Evolutionary conservation across 306 rosid species (phyloP).

Genomic region (Arachis hypogaea): DNA sequence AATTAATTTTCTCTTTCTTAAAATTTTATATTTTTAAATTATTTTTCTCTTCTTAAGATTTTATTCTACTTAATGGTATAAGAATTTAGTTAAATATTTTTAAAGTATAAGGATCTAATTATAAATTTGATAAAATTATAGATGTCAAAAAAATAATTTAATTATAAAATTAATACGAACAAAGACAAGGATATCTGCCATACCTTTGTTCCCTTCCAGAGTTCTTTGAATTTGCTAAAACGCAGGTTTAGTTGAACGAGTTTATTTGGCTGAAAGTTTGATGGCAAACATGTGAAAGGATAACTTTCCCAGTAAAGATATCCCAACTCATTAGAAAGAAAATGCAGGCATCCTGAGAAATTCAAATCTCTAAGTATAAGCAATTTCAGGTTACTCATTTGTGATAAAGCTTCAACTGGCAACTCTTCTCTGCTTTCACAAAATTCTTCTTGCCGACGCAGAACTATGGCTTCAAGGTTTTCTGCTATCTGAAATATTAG

Average conservation of each 20-base stretch:
- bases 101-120: too few species aligned
- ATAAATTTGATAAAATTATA: too few species aligned
- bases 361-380: background rate
- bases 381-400: slow-evolving; percentile 26
- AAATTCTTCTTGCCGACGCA: rapidly evolving
- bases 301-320: background rate
- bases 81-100: too few species aligned
- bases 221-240: background rate
- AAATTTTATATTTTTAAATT: too few species aligned
- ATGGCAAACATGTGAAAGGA: slow-evolving; percentile 28
- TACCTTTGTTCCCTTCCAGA: slow-evolving; percentile 38
- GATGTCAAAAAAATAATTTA: too few species aligned
- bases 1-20: too few species aligned
- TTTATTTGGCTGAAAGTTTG: background rate
- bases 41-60: too few species aligned
- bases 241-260: slow-evolving; percentile 21
- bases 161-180: too few species aligned
- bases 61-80: too few species aligned
- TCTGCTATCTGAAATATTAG: slow-evolving; percentile 13
- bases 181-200: background rate
- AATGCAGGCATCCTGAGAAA: background rate
- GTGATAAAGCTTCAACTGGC: background rate
- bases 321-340: slow-evolving; percentile 7
- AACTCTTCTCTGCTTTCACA: too few species aligned
- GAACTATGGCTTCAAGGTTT: slow-evolving; percentile 1